Base-by-base conservation (phyloP, 768 basidiomycete genomes). In the Suillus hirtellus region DNA sequence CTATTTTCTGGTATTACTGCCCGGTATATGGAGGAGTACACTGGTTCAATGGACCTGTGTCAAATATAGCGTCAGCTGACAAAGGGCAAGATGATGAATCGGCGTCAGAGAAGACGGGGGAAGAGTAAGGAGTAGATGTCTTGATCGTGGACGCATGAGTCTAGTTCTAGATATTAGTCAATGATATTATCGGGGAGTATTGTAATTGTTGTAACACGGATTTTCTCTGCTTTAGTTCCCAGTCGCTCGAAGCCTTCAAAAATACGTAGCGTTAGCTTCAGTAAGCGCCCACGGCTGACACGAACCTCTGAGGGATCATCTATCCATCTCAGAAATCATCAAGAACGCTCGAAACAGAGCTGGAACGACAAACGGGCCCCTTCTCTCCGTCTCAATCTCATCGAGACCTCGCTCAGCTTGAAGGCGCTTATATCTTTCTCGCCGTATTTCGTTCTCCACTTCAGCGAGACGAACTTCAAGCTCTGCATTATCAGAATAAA, bases 351-450 rank as follows among this genome's bases (percentile, higher is more conserved):
- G 52, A 37, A 53, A 71, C 67, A 89, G 69, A 12, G 81, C 84
- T 17, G 86, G 86, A 9, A 85, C 84, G 43, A 87, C 75, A 64
- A 88, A 89, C 14, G 87, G 87, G 60, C 75, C 69, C 56, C 71
- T 74, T 59, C 80, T 80, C 69, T 88, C 86, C 52, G 4, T 34
- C 19, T 53, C 19, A 34, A 53, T 53, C 34, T 35, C 85, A 52
- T 66, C 68, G 65, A 88, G 66, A 19, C 73, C 71, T 14, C 68
- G 72, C 19, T 53, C 52, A n/a, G 52, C 52, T n/a, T 19, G 52
- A 53, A 71, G 40, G 42, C 83, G 72, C 59, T 66, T 68, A 50
- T 35, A 65, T 15, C 73, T 74, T 70, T 84, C 84, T 2, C 66
- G 64, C 35, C 59, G 71, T 27, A 85, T 62, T 37, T 83, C 52